Percentiles rank a stretch among this genome's conserved stretches.
Evolutionary conservation across 1,139 yeast species (phyloP).

Genomic region (Diutina scorzettiae): DNA sequence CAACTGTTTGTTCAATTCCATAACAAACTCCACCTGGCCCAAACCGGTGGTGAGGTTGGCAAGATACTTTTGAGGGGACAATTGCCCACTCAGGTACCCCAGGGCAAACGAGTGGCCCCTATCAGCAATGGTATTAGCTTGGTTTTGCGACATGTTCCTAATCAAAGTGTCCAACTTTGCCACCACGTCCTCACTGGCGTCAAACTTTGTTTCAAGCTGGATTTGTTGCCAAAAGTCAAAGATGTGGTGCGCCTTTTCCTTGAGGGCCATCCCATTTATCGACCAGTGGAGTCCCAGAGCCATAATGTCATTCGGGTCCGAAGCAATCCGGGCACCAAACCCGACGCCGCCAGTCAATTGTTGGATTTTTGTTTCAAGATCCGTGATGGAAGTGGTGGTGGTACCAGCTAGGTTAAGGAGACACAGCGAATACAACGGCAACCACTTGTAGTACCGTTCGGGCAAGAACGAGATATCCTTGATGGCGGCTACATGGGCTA

Average conservation of each 20-base stretch:
- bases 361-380: conserved; percentile 76
- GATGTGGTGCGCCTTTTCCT: conserved; percentile 47
- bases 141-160: conserved; percentile 66
- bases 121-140: conserved; percentile 68
- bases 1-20: conserved; percentile 41
- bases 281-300: conserved; percentile 35
- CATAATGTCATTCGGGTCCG: conserved; percentile 40
- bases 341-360: conserved; percentile 76
- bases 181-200: conserved; percentile 31
- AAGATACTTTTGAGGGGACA: conserved; percentile 49
- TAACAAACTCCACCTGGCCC: conserved; percentile 61
- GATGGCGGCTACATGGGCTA: conserved; percentile 56
- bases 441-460: conserved; percentile 44
- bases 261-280: conserved; percentile 61
- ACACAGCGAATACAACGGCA: conserved; percentile 72
- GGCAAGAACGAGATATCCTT: conserved; percentile 49
- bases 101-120: conserved; percentile 82
- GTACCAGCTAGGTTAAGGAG: conserved; percentile 81
- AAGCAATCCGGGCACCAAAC: conserved; percentile 42
- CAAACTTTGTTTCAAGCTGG: conserved; percentile 56
- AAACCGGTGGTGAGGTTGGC: conserved; percentile 61
- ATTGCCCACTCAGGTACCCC: conserved; percentile 50
- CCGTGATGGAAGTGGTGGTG: conserved; percentile 51
- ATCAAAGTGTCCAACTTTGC: conserved; percentile 67
- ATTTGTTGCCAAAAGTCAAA: conserved; percentile 60